A percentile compares a stretch with the other conserved stretches of the same genome.
phyloP scores from a whole-genome alignment of 768 basidiomycete genomes.

The Amanita inopinata region DNA sequence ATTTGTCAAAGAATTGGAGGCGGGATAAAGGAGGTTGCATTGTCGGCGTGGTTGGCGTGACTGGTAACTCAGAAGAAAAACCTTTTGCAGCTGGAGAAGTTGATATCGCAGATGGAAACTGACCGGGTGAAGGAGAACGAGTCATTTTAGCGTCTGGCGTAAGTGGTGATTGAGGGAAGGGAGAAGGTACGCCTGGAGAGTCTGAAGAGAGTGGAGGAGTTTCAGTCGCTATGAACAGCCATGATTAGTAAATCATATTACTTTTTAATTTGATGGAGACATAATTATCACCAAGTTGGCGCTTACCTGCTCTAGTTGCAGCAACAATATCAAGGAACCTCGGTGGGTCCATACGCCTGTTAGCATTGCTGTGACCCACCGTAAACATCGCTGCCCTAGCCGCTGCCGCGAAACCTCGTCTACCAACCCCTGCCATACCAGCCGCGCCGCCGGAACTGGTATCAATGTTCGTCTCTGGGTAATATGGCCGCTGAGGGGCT shows the following conservation, averaged over 20 bases:
- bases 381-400: slow-evolving; percentile 42
- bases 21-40: slow-evolving; percentile 23
- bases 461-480: slow-evolving; percentile 34
- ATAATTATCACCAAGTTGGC: not conserved
- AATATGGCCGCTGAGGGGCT: slow-evolving; percentile 1
- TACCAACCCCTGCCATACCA: slow-evolving; percentile 87
- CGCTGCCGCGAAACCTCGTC: slow-evolving; percentile 75
- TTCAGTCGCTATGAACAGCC: slow-evolving; percentile 19
- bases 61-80: slow-evolving; percentile 7
- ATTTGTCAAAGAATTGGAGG: slow-evolving; percentile 51
- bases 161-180: slow-evolving; percentile 26
- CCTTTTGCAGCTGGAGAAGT: not conserved
- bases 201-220: slow-evolving; percentile 41
- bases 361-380: slow-evolving; percentile 10
- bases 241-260: not conserved
- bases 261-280: not conserved
- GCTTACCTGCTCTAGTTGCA: slow-evolving; percentile 31
- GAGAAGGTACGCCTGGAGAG: slow-evolving; percentile 32
- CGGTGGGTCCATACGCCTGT: slow-evolving; percentile 27
- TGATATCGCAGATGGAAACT: slow-evolving; percentile 10
- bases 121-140: slow-evolving; percentile 18
- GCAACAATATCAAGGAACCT: slow-evolving; percentile 38
- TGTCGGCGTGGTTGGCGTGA: slow-evolving; percentile 9
- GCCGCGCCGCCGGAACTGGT: slow-evolving; percentile 71
- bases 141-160: slow-evolving; percentile 14